Evolutionary conservation across 345 rosid species (phyloP).

Genomic region (Nasturtium officinale): DNA sequence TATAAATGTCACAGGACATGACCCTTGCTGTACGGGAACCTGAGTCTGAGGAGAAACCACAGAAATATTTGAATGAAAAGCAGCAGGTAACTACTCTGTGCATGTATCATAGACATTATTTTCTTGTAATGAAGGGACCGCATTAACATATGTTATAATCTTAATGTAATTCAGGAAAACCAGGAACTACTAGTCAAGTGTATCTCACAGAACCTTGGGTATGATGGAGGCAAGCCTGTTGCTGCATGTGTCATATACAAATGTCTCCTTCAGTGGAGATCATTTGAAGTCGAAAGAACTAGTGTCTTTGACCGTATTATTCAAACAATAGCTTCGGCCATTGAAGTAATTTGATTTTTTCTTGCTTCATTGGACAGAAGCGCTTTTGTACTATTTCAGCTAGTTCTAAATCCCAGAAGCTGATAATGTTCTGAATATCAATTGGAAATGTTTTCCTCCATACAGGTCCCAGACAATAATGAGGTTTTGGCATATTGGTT

Average conservation of each 20-base stretch:
- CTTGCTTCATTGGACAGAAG: slow-evolving; percentile 11
- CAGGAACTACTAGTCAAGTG: slow-evolving; percentile 92
- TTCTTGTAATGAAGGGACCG: not conserved
- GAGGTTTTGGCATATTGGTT: slow-evolving; percentile 89
- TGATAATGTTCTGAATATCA: not conserved
- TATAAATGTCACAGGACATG: slow-evolving; percentile 57
- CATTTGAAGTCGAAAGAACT: slow-evolving; percentile 98
- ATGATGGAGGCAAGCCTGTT: slow-evolving; percentile 83
- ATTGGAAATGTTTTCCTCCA: slow-evolving; percentile 31
- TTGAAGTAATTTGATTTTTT: slow-evolving; percentile 58
- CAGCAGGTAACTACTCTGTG: slow-evolving; percentile 62
- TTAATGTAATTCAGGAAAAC: slow-evolving; percentile 67
- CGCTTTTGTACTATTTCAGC: not conserved
- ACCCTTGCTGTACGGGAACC: slow-evolving; percentile 75
- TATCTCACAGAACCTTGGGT: slow-evolving; percentile 88
- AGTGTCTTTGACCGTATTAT: slow-evolving; percentile 92
- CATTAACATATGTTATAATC: slow-evolving; percentile 17
- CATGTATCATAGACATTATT: not conserved
- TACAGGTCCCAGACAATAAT: slow-evolving; percentile 84
- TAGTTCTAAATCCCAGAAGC: not conserved
- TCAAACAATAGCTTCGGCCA: slow-evolving; percentile 88
- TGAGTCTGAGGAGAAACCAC: slow-evolving; percentile 98
- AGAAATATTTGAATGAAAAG: slow-evolving; percentile 91
- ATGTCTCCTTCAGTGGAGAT: slow-evolving; percentile 97
- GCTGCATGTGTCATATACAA: slow-evolving; percentile 95